Conservation (phyloP, 345 rosid species). For the Linum tenue region DNA sequence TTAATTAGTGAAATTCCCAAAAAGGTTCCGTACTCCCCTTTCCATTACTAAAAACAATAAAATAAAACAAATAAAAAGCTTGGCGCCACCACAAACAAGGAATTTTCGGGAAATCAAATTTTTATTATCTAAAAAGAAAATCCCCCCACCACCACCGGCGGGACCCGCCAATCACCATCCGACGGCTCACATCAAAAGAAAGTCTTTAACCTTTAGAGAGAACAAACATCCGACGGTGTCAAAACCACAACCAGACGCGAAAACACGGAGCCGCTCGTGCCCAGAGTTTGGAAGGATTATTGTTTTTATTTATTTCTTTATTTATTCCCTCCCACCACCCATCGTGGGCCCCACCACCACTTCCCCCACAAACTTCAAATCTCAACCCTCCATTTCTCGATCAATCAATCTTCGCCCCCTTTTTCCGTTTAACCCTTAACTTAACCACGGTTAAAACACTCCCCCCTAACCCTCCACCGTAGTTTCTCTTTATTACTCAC, state of each 20-base stretch:
- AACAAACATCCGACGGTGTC: conserved; percentile 4
- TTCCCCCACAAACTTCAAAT: not conserved
- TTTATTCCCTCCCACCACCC: conserved; percentile 25
- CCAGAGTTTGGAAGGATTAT: conserved; percentile 51
- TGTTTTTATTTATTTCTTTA: no score
- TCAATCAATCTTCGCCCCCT: not conserved
- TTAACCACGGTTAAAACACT: conserved; percentile 30
- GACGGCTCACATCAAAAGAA: not conserved
- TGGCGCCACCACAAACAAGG: no score
- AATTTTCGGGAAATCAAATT: no score
- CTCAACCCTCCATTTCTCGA: conserved; percentile 18
- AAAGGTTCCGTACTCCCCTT: not conserved
- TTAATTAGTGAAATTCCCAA: not conserved
- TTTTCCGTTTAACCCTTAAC: conserved; percentile 6
- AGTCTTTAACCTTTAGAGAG: not conserved
- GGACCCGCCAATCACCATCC: conserved; percentile 2
- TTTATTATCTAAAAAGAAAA: no score
- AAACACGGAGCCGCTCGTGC: conserved; percentile 71
- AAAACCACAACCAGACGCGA: conserved; percentile 32
- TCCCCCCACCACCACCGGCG: no score
- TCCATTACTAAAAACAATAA: no score
- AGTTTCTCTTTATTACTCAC: not conserved
- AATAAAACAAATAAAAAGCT: no score
- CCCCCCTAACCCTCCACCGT: not conserved
- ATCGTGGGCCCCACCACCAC: conserved; percentile 9